Evolutionary conservation across 345 rosid genomes (phyloP), one percentile per base, ranked within the genome.

Genomic region (Eucalyptus sp.): DNA sequence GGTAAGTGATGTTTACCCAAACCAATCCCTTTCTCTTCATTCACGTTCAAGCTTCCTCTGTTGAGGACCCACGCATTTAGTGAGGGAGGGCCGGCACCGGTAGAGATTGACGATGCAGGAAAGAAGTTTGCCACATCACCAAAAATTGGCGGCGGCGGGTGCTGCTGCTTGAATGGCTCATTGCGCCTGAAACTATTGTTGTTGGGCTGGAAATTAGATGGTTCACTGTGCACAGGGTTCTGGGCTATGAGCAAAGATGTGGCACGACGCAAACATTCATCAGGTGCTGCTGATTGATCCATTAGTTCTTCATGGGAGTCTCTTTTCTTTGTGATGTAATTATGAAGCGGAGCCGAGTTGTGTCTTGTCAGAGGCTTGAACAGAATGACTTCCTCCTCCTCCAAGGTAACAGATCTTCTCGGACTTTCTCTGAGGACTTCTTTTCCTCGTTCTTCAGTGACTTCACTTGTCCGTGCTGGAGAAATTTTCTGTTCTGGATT

Each of bases 371-470:
- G 97, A 87, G 99, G 99, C 94, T 96, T 95, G 93, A 97, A 96
- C 87, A 97, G 98, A 92, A 97, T 97, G 90, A 96, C 97, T 92
- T 96, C 99, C 91, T 97, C 98, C 89, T 97, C 99, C 87, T 97
- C 99, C 66, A 88, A n/a, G 50, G 92, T 91, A 88, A 89, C 89
- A 37, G 94, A 91, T 91, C 91, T 83, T 89, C 86, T 24, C n/a
- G 88, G 84, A 88, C 87, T 76, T 89, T 92, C 89, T 90, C 92
- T 86, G 90, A n/a, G 50, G 87, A 60, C 71, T 89, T 41, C 46
- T 6, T 37, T 31, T 51, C 46, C 27, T n/a, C 56, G 90, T 68
- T 87, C 91, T 88, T 91, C 91, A 90, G 86, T 62, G 89, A 89
- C 90, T 85, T 89, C 86, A 33, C 64, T 37, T 25, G 79, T 52